A percentile compares a stretch with the other conserved stretches of the same genome.
Conservation (phyloP, 2,329 filamentous ascomycete species). For the Helotiales sp. region DNA sequence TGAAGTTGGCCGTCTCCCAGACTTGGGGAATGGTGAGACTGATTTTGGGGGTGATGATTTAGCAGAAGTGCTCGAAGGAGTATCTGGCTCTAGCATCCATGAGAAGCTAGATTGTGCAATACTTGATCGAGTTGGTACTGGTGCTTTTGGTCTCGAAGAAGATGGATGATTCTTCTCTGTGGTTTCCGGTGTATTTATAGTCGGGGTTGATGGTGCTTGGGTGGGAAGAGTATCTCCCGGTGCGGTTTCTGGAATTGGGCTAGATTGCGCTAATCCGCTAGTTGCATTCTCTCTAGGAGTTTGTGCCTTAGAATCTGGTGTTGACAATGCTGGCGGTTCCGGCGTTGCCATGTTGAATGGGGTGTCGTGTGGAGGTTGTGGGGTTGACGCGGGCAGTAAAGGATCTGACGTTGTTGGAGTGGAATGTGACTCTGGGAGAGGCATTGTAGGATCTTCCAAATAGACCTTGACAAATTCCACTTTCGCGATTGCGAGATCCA, state of each 20-base stretch:
- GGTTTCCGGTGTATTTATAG: constrained; percentile 3
- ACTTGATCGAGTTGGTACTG: constrained; percentile 66
- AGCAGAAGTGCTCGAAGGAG: constrained; percentile 24
- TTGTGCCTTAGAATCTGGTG: constrained; percentile 9
- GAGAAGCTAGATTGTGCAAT: constrained; percentile 78
- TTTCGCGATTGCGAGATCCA: constrained; percentile 66
- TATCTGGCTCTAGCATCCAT: constrained; percentile 71
- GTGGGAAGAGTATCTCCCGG: not conserved
- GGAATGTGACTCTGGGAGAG: constrained; percentile 46
- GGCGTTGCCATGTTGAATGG: constrained; percentile 11
- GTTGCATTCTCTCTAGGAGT: not conserved
- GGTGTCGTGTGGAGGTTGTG: constrained; percentile 4
- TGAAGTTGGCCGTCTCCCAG: constrained; percentile 35
- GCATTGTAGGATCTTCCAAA: constrained; percentile 61
- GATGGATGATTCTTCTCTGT: constrained; percentile 11
- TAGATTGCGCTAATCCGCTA: constrained; percentile 8
- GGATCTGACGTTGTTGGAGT: constrained; percentile 11
- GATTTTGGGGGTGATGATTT: constrained; percentile 37
- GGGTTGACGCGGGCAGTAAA: constrained; percentile 2
- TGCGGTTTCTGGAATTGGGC: not conserved
- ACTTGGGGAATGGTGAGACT: constrained; percentile 40
- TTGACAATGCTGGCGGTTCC: constrained; percentile 6
- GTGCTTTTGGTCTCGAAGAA: constrained; percentile 41
- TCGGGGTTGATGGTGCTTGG: not conserved
- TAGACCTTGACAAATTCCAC: constrained; percentile 68